Percentiles rank a stretch among this genome's conserved stretches.
phyloP scores from a whole-genome alignment of 1,284 basidiomycete species.

The Athelia sp. region DNA sequence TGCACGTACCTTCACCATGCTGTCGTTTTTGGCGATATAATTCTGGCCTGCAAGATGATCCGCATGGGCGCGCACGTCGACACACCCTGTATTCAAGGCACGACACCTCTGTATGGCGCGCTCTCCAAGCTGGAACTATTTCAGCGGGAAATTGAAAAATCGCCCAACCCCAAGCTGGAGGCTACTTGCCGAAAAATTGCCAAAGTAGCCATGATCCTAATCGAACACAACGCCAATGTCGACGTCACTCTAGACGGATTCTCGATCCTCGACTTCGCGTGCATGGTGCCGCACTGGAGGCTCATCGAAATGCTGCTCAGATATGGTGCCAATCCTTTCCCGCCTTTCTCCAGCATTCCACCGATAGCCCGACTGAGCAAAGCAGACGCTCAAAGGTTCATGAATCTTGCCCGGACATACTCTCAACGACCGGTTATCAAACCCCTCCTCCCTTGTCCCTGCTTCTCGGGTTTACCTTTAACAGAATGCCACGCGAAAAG shows the following conservation, averaged over 20 bases:
- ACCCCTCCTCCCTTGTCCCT: slow-evolving; percentile 13
- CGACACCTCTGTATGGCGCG: neutral
- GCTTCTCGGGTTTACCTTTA: slow-evolving; percentile 13
- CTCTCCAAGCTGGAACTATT: neutral
- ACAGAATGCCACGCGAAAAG: slow-evolving; percentile 10
- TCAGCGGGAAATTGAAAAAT: neutral
- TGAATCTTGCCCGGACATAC: neutral
- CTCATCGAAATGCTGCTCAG: slow-evolving; percentile 9
- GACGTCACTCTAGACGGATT: slow-evolving; percentile 3
- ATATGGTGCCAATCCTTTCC: slow-evolving; percentile 10
- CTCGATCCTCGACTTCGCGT: slow-evolving; percentile 7
- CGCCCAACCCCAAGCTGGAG: neutral
- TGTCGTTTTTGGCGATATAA: neutral
- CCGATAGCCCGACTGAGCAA: neutral
- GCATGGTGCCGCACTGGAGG: slow-evolving; percentile 6
- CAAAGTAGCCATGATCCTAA: slow-evolving; percentile 1
- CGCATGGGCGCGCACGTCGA: neutral
- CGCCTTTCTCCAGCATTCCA: neutral
- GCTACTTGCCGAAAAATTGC: neutral
- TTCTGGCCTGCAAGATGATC: neutral
- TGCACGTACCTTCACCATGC: neutral
- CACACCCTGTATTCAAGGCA: neutral
- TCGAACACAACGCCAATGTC: slow-evolving; percentile 11
- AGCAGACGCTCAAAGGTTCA: neutral
- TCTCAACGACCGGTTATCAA: neutral